These are phyloP conservation scores for Melastoma malabathricum DNA, from an alignment of 345 rosid genomes.

Conservation along the genomic window DNA sequence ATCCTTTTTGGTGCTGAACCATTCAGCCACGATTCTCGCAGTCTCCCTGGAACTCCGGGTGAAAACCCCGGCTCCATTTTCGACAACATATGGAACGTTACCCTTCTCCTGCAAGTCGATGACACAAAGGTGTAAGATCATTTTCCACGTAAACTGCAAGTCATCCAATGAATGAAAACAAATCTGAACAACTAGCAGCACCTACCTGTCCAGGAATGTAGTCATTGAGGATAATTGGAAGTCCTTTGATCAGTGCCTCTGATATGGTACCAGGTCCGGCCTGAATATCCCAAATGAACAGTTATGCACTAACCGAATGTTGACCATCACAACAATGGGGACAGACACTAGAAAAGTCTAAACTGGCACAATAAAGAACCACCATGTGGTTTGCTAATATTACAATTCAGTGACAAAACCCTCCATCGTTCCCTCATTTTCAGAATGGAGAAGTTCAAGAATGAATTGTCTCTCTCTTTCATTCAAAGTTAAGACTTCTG, in stretches of 20 bases:
- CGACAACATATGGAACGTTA: slow-evolving; percentile 88
- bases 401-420: too few relatives aligned
- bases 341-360: not conserved
- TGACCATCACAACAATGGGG: too few relatives aligned
- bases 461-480: not conserved
- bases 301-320: not conserved
- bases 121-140: not conserved
- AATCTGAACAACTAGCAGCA: not conserved
- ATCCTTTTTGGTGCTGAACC: slow-evolving; percentile 71
- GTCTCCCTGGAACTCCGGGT: slow-evolving; percentile 89
- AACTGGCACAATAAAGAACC: too few relatives aligned
- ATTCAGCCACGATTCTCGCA: slow-evolving; percentile 64
- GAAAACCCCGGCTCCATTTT: slow-evolving; percentile 88
- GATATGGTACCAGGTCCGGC: slow-evolving; percentile 98
- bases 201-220: slow-evolving; percentile 92
- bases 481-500: too few relatives aligned
- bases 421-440: too few relatives aligned
- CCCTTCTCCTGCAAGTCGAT: slow-evolving; percentile 51
- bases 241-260: slow-evolving; percentile 81
- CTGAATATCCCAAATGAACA: slow-evolving; percentile 17
- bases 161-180: not conserved
- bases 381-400: too few relatives aligned
- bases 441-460: too few relatives aligned
- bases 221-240: slow-evolving; percentile 89
- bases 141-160: not conserved